Conservation (phyloP, 1,139 yeast species). For the Yamadazyma taylorii region DNA sequence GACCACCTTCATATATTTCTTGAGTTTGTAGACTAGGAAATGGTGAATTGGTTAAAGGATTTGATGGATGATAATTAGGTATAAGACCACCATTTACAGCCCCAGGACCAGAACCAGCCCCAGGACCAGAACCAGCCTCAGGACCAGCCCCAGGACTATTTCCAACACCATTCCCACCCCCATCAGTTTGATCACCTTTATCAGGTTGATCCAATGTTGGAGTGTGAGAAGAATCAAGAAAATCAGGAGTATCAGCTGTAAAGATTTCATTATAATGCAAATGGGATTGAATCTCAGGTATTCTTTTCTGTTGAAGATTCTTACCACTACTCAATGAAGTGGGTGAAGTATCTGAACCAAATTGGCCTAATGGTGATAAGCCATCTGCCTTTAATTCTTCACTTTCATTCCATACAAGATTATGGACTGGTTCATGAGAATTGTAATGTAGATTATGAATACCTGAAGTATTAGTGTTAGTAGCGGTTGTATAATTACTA, state of each 20-base stretch:
- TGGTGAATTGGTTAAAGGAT: conserved; percentile 7
- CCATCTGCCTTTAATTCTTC: conserved; percentile 18
- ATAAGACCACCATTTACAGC: no score
- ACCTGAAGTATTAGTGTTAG: no score
- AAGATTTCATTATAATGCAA: conserved; percentile 24
- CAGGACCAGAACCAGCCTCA: no score
- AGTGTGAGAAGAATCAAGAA: conserved; percentile 26
- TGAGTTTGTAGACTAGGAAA: conserved; percentile 7
- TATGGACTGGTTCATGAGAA: conserved; percentile 5
- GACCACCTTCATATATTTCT: conserved; percentile 14
- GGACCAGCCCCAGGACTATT: no score
- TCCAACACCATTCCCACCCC: no score
- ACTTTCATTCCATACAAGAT: conserved; percentile 24
- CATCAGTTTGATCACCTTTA: background rate
- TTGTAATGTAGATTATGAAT: conserved; percentile 1
- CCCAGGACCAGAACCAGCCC: no score
- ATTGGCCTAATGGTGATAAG: conserved; percentile 27
- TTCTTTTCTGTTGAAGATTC: conserved; percentile 12
- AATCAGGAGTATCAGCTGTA: conserved; percentile 32
- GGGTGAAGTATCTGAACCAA: conserved; percentile 26
- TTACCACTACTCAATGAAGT: conserved; percentile 20
- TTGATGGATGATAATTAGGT: conserved; percentile 2
- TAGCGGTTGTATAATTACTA: no score
- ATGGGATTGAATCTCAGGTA: conserved; percentile 10
- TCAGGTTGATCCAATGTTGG: conserved; percentile 17